Evolutionary conservation across 768 basidiomycete genomes (phyloP).

Genomic region (Podaxis mareebaensis): DNA sequence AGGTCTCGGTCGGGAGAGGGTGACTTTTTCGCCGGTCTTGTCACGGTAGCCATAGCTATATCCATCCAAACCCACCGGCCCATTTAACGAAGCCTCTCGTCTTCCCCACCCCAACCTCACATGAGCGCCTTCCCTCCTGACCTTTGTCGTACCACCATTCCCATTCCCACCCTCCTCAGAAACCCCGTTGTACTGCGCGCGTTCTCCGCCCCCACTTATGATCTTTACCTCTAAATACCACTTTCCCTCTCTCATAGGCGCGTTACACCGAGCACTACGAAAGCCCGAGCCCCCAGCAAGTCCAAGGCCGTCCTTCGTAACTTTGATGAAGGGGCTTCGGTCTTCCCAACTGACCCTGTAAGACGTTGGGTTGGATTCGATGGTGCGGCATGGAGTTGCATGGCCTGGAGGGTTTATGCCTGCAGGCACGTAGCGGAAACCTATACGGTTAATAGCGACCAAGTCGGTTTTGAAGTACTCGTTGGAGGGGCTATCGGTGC

Average conservation of each 20-base stretch:
- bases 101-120: slow-evolving; percentile 91
- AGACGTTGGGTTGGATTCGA: slow-evolving; percentile 71
- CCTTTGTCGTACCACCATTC: slow-evolving; percentile 39
- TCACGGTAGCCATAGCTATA: slow-evolving; percentile 93
- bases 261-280: slow-evolving; percentile 86
- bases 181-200: slow-evolving; percentile 13
- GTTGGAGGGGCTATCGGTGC: slow-evolving; percentile 45
- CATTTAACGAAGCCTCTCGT: slow-evolving; percentile 91
- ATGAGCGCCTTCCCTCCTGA: slow-evolving; percentile 65
- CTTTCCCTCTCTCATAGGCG: slow-evolving; percentile 82
- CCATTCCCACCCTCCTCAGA: slow-evolving; percentile 10
- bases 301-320: slow-evolving; percentile 76
- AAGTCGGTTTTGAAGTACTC: slow-evolving; percentile 69
- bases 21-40: slow-evolving; percentile 89
- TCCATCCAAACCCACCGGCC: slow-evolving; percentile 89
- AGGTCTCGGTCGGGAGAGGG: slow-evolving; percentile 74
- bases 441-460: slow-evolving; percentile 71
- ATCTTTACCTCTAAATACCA: slow-evolving; percentile 96
- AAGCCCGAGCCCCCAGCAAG: slow-evolving; percentile 87
- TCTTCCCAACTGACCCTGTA: slow-evolving; percentile 91
- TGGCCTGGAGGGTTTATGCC: slow-evolving; percentile 66
- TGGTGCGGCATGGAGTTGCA: slow-evolving; percentile 68
- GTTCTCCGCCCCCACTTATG: slow-evolving; percentile 70
- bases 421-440: slow-evolving; percentile 79
- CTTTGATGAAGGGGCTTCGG: slow-evolving; percentile 75